Evolutionary conservation across 2,329 filamentous ascomycete genomes (phyloP).

Genomic region (Colletotrichum kahawae): DNA sequence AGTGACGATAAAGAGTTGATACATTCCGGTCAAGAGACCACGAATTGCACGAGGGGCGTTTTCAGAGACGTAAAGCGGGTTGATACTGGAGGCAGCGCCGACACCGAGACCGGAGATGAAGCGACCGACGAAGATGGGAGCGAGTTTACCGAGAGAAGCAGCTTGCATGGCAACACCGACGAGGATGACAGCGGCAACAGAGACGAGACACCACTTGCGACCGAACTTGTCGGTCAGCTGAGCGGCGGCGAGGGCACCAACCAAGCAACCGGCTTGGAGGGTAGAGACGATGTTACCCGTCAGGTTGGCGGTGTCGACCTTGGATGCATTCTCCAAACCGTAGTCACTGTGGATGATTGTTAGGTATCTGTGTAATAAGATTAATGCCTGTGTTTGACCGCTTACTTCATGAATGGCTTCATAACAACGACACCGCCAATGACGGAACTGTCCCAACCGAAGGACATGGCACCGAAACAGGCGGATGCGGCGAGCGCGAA

Average conservation of each 20-base stretch:
- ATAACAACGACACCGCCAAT: constrained; percentile 71
- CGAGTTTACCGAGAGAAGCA: constrained; percentile 59
- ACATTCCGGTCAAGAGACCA: constrained; percentile 47
- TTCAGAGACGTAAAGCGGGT: constrained; percentile 50
- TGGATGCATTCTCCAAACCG: constrained; percentile 13
- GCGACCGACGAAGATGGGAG: constrained; percentile 67
- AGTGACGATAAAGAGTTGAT: constrained; percentile 51
- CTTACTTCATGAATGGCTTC: constrained; percentile 57
- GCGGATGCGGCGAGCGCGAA: constrained; percentile 66
- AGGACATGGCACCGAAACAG: constrained; percentile 58
- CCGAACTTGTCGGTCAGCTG: constrained; percentile 46
- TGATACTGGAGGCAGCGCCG: constrained; percentile 46
- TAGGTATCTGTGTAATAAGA: constrained; percentile 30
- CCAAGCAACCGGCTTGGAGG: constrained; percentile 33
- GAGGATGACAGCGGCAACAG: constrained; percentile 58
- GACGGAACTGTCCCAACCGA: constrained; percentile 67
- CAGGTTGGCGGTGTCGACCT: constrained; percentile 23
- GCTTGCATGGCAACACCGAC: constrained; percentile 67
- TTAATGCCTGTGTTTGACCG: neutral
- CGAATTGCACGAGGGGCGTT: constrained; percentile 49
- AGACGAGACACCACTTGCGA: constrained; percentile 53
- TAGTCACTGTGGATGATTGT: constrained; percentile 51
- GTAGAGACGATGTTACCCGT: constrained; percentile 29
- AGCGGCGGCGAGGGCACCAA: constrained; percentile 33
- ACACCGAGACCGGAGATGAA: constrained; percentile 54